These are phyloP conservation scores for Neodidymelliopsis sp. DNA, from an alignment of 2,329 filamentous ascomycete species.

Conservation along the genomic window DNA sequence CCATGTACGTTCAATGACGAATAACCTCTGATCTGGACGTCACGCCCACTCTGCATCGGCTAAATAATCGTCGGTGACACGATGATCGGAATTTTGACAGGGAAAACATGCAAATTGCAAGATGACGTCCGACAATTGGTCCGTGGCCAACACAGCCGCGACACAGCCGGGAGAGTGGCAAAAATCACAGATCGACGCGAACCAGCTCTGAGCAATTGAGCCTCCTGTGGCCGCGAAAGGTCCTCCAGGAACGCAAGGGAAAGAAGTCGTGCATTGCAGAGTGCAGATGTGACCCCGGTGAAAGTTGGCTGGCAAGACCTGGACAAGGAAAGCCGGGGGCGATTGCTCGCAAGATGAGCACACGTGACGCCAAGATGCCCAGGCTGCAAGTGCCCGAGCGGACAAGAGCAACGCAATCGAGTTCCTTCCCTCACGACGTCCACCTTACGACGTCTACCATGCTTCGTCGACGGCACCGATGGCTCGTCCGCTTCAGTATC, in stretches of 20 bases:
- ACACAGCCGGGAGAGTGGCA: slow-evolving; percentile 17
- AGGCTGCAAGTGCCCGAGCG: background rate
- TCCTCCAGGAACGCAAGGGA: background rate
- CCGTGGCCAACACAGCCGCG: slow-evolving; percentile 15
- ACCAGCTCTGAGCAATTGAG: background rate
- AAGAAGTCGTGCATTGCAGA: no score
- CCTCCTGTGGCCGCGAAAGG: background rate
- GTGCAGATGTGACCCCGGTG: background rate
- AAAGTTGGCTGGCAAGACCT: background rate
- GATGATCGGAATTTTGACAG: slow-evolving; percentile 6
- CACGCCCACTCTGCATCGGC: slow-evolving; percentile 3
- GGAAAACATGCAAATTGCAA: slow-evolving; percentile 11
- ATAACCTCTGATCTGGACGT: background rate
- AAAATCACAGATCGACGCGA: slow-evolving; percentile 5
- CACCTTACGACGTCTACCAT: slow-evolving; percentile 21
- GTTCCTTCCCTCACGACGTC: slow-evolving; percentile 1
- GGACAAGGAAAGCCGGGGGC: background rate
- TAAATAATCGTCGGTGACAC: slow-evolving; percentile 1
- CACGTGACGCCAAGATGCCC: slow-evolving; percentile 14
- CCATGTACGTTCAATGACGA: background rate
- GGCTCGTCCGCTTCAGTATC: slow-evolving; percentile 31
- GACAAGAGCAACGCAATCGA: background rate
- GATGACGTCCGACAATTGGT: slow-evolving; percentile 18
- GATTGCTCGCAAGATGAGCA: background rate
- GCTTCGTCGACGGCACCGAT: slow-evolving; percentile 31